Evolutionary conservation across 129 eudicot species (phyloP).

Genomic region (Smallanthus sonchifolius): DNA sequence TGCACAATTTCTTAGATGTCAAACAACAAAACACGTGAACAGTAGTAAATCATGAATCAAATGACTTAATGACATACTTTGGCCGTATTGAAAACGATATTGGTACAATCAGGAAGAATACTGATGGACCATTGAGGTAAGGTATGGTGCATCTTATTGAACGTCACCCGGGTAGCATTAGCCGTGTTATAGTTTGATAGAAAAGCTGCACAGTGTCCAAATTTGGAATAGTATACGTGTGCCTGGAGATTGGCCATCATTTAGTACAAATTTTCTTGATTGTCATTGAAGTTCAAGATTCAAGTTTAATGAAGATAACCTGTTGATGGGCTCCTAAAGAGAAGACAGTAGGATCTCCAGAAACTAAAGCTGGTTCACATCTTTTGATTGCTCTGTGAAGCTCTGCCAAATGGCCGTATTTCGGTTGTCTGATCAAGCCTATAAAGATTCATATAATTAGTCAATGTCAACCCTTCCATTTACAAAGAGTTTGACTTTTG

Average conservation of each 20-base stretch:
- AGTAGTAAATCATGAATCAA: background rate
- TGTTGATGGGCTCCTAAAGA: conserved; percentile 71
- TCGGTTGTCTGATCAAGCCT: conserved; percentile 91
- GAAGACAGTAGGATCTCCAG: conserved; percentile 64
- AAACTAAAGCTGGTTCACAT: conserved; percentile 74
- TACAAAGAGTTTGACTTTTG: background rate
- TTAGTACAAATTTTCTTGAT: conserved; percentile 6
- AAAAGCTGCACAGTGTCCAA: conserved; percentile 91
- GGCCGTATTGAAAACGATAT: conserved; percentile 80
- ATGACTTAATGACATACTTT: conserved; percentile 50
- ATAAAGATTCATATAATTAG: conserved; percentile 9
- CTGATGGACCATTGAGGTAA: conserved; percentile 95
- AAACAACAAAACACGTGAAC: background rate
- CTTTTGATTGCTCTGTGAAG: conserved; percentile 78
- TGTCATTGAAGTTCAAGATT: background rate
- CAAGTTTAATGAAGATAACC: conserved; percentile 39
- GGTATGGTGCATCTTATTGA: conserved; percentile 69
- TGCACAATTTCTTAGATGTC: conserved; percentile 16
- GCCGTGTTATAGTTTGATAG: conserved; percentile 66
- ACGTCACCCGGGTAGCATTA: conserved; percentile 56
- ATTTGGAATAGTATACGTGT: conserved; percentile 55
- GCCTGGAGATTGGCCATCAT: conserved; percentile 53
- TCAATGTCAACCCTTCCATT: background rate
- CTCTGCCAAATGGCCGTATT: conserved; percentile 78
- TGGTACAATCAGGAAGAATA: conserved; percentile 86